phyloP scores from a whole-genome alignment of 2,329 filamentous ascomycete genomes.

The Botrytis tulipae region DNA sequence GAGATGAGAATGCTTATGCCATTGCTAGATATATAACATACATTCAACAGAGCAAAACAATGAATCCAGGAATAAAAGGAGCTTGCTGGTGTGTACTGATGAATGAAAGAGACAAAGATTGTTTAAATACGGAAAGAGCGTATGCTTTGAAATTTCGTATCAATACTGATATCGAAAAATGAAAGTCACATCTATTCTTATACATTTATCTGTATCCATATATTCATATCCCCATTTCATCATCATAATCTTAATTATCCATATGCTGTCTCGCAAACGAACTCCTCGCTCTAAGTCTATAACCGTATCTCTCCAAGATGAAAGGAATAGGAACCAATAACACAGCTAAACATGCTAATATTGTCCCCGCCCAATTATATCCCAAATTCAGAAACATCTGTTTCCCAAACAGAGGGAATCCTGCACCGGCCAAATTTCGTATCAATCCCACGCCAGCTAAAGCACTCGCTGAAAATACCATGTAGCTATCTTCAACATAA shows the following conservation, averaged over 20 bases:
- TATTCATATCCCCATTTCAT: neutral
- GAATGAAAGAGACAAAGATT: neutral
- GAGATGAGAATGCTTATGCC: no score
- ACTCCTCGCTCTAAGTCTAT: constrained; percentile 33
- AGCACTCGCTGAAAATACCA: constrained; percentile 44
- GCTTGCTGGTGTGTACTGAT: neutral
- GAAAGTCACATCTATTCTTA: neutral
- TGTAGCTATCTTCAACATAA: constrained; percentile 50
- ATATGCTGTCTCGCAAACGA: constrained; percentile 29
- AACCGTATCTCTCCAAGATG: constrained; percentile 33
- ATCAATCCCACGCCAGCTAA: constrained; percentile 45
- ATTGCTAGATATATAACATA: no score
- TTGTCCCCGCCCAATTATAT: constrained; percentile 41
- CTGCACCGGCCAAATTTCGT: constrained; percentile 42
- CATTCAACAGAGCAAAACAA: neutral
- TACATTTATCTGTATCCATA: neutral
- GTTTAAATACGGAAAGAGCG: neutral
- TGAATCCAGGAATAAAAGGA: neutral
- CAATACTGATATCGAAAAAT: neutral
- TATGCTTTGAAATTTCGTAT: neutral
- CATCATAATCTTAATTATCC: constrained; percentile 14
- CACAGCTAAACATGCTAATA: constrained; percentile 41
- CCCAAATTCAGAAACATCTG: constrained; percentile 41
- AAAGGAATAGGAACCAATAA: constrained; percentile 40
- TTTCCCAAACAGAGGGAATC: constrained; percentile 42